Base-by-base conservation (phyloP, 1,284 basidiomycete species). In the Exobasidium rhododendri region DNA sequence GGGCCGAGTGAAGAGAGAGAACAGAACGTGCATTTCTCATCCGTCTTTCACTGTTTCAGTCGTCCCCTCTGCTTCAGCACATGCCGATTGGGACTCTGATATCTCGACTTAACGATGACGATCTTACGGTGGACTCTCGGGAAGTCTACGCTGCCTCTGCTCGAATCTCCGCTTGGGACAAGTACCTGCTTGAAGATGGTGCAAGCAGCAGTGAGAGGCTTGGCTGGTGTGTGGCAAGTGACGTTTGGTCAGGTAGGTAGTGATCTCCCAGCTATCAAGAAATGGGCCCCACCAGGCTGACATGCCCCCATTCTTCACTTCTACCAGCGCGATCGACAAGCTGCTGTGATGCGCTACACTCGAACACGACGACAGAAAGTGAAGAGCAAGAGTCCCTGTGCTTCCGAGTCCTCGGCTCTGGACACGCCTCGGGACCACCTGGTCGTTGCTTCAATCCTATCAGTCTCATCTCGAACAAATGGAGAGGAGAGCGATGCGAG, bases 201-300 rank as follows among this genome's bases (percentile, higher is more conserved):
- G 35, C 10, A 40, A 40, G 35, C 17, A 10, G 7, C 10, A 10
- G 10, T 10, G 35, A 40, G 35, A 7, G 10, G 26, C 57, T 17
- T 4, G 64, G 64, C 4, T 63, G 64, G 64, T 66, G 64, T 58
- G 49, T 66, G 14, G 30, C 31, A 10, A n/a, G 3, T 4, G 28
- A 45, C 22, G 14, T 11, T 4, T 66, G 64, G 64, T 2, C 7
- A 10, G 5, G 26, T 2, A 59, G 57, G 35, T 40, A 40, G 35
- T 40, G 17, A 40, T 40, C 35, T 40, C 35, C 17, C 17, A 40
- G 17, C 7, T 10, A 40, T 7, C 7, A 40, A 40, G 17, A 40
- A 40, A 40, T 40, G n/a, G n/a, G n/a, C n/a, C n/a, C n/a, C n/a
- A n/a, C n/a, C n/a, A n/a, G n/a, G n/a, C n/a, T n/a, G n/a, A n/a